Evolutionary conservation across 2,329 filamentous ascomycete genomes (phyloP), one percentile per base, ranked within the genome.

Genomic region (Pseudofabraea citricarpa): DNA sequence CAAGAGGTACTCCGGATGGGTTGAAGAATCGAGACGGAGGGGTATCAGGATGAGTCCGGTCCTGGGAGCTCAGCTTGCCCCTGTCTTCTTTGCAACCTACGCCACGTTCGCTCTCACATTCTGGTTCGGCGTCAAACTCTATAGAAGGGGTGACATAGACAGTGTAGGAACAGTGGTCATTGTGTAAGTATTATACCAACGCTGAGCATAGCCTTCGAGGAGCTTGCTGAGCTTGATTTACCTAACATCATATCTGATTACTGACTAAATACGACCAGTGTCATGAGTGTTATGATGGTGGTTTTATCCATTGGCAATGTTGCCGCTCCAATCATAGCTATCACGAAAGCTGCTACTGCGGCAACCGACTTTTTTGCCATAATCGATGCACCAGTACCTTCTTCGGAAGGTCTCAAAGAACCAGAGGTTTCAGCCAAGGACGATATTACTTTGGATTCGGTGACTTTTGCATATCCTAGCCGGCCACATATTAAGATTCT

Each of bases 81-180:
- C 7, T 13, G 1, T 21, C 23, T 19, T 5, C 6, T 26, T 33
- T 22, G 3, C 15, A 22, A 13, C 21, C 6, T 32, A 38, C 27
- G 72, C 64, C 3, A 67, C 72, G 0, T 81, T 82, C 48, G 74
- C 71, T 1, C 65, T 83, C 18, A 67, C 73, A 6, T 85, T 85
- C 49, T 84, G 78, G 78, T 83, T 75, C 50, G 81, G 80, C 3
- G 71, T 73, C 36, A 75, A 71, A 52, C 69, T 73, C 0, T 72
- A 63, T 37, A 48, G 68, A 2, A 66, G 75, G 10, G 70, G 70
- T 1, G 64, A 67, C 15, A 58, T 83, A 31, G 51, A 66, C 13
- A 67, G 65, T 45, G 65, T 80, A 9, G 71, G 76, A 33, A 74
- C 71, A 12, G 35, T 37, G 6, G 71, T 84, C 40, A 64, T 81